Base-by-base conservation (phyloP, 768 basidiomycete species). In the Naganishia kalamii region DNA sequence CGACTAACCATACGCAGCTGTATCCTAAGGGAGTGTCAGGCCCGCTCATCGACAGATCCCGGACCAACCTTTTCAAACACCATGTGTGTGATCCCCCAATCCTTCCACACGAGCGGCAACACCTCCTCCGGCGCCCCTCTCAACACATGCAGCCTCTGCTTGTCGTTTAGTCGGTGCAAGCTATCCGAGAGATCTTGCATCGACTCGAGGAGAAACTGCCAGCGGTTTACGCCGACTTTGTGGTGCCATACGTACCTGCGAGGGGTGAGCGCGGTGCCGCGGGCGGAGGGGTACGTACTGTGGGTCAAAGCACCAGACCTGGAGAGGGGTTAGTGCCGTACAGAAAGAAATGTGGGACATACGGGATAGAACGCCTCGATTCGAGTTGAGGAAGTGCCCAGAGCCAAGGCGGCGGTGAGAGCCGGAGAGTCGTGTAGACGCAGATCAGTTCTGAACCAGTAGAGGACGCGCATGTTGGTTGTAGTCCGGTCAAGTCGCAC, bases 371-470 rank as follows among this genome's bases (percentile, higher is more conserved):
- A 73, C 1, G 62, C 29, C n/a, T 72, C 66, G 27, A 69, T 69
- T 11, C 61, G 30, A 7, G 11, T 23, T 51, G 27, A 29, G 13
- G 29, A 23, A 17, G 54, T 17, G 8, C 49, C 63, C 35, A 64
- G 49, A 6, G 13, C 41, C 17, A 78, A 66, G 0, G 74, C 73
- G 27, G 67, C 65, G 19, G 47, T 60, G 6, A 78, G 70, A 11
- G 75, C 73, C 0, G 77, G 75, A 8, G 73, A 75, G 57, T 79
- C 77, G 48, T 75, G 75, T 3, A 79, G 57, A 0, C 79, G 69
- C 10, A 80, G 69, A 61, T 79, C 79, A 3, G 79, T 79, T n/a
- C 79, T 66, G 68, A 75, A 77, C 79, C 79, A 79, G 63, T 77
- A 77, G 29, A 79, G 41, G 0, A 78, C 76, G 49, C 75, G 66